Percentiles rank a stretch among this genome's conserved stretches.
These are phyloP conservation scores for Aspergillus sp. DNA, from an alignment of 2,329 filamentous ascomycete species.

Conservation along the genomic window DNA sequence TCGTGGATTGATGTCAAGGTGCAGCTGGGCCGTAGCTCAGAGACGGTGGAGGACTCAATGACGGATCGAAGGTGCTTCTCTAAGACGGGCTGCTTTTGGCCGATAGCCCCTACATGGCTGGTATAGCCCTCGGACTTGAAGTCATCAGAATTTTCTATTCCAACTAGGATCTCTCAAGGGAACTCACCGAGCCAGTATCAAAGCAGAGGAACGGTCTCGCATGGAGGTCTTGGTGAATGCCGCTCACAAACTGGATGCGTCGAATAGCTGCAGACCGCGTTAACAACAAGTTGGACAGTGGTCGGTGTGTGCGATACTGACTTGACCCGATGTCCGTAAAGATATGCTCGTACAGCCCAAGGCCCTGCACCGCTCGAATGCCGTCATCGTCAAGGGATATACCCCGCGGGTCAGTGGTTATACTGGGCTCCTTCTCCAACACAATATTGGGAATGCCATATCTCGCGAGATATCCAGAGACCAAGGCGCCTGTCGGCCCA, in stretches of 20 bases:
- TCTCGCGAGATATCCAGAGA: conserved; percentile 28
- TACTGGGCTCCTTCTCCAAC: conserved; percentile 29
- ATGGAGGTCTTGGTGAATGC: conserved; percentile 18
- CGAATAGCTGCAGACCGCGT: conserved; percentile 21
- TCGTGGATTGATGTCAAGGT: conserved; percentile 17
- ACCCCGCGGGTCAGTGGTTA: conserved; percentile 33
- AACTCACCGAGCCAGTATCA: conserved; percentile 20
- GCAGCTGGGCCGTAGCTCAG: conserved; percentile 18
- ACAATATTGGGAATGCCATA: conserved; percentile 26
- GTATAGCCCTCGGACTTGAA: conserved; percentile 23
- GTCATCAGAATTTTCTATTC: neutral
- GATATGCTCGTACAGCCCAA: conserved; percentile 28
- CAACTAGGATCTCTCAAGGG: neutral
- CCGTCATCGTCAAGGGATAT: conserved; percentile 37
- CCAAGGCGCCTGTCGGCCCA: conserved; percentile 33
- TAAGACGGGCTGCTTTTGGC: conserved; percentile 31
- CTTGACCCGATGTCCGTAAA: conserved; percentile 27
- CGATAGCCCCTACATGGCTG: conserved; percentile 30
- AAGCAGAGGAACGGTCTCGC: conserved; percentile 25
- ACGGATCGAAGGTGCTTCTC: conserved; percentile 24
- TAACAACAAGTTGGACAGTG: neutral
- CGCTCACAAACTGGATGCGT: conserved; percentile 22
- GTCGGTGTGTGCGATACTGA: neutral
- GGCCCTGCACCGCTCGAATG: conserved; percentile 29
- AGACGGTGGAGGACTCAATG: conserved; percentile 10